Base-by-base conservation (phyloP, 345 rosid species). In the Boechera divaricarpa region DNA sequence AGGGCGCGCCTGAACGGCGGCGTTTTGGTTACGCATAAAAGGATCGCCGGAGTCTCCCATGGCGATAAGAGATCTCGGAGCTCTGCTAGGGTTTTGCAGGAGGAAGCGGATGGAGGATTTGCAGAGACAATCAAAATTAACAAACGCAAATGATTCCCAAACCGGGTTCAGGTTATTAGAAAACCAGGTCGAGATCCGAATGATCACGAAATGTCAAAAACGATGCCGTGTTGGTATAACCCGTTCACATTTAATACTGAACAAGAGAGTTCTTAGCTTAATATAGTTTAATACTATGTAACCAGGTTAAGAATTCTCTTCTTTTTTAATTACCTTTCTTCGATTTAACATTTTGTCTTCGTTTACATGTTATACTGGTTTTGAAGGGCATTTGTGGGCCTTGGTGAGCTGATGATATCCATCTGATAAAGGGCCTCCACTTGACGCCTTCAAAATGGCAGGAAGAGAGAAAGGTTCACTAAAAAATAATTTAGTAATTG, bases 21-120 rank as follows among this genome's bases (percentile, higher is more conserved):
- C 84, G 87, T 91, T 89, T 67, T 80, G 97, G 85, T 81, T 86
- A 82, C 98, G 97, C 93, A 89, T 86, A 82, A 92, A 86, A 63
- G 94, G 84, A 70, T 90, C 98, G 78, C 79, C 87, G 85, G 65
- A 80, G 81, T 90, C 96, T 38, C 92, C 96, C 97, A 92, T 87
- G 80, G 75, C 45, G 71, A 21, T 41, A n/a, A 51, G 21, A 48
- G 78, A 67, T 63, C 77, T 53, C 76, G 69, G 79, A 64, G 69
- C 60, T 66, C n/a, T 35, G 69, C 75, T 72, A 82, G 87, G 82
- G 73, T 78, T 69, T 52, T 18, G 44, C 61, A 31, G 60, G 32
- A 36, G 42, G 69, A 28, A 24, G 51, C 2, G 51, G 56, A 70
- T 36, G 16, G 7, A 29, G n/a, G 53, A 10, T 58, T 48, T 13